Conservation (phyloP, 768 basidiomycete genomes). For the Trametes coccinea region DNA sequence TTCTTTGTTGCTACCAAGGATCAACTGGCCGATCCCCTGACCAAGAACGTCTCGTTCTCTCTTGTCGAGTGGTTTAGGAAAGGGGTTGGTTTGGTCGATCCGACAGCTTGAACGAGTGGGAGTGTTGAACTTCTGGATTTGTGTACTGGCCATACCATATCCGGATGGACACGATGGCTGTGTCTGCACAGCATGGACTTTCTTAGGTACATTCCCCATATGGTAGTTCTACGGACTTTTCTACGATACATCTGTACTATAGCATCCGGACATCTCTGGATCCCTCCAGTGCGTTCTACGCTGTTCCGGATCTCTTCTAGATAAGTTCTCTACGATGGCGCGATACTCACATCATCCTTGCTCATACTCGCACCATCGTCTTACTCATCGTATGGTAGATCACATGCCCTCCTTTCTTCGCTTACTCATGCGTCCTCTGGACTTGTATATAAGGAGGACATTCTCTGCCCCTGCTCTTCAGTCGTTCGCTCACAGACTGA, state of each 20-base stretch:
- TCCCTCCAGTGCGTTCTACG: too few relatives aligned
- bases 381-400: neutral
- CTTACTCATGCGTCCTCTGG: neutral
- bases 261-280: too few relatives aligned
- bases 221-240: neutral
- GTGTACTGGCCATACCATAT: neutral
- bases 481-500: neutral
- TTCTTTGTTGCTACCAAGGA: constrained; percentile 23
- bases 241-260: too few relatives aligned
- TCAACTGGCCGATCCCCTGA: constrained; percentile 31
- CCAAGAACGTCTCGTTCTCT: constrained; percentile 24
- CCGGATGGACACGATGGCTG: neutral
- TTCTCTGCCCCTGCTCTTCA: neutral
- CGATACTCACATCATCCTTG: neutral
- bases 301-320: neutral
- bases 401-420: constrained; percentile 1
- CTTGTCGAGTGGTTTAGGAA: neutral
- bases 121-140: constrained; percentile 8
- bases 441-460: constrained; percentile 6
- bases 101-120: constrained; percentile 13
- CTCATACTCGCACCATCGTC: neutral
- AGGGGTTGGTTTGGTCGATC: neutral
- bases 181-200: neutral
- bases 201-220: neutral
- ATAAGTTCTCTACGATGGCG: neutral